Evolutionary conservation across 2,329 filamentous ascomycete species (phyloP).

Genomic region (Colletotrichum liriopes): DNA sequence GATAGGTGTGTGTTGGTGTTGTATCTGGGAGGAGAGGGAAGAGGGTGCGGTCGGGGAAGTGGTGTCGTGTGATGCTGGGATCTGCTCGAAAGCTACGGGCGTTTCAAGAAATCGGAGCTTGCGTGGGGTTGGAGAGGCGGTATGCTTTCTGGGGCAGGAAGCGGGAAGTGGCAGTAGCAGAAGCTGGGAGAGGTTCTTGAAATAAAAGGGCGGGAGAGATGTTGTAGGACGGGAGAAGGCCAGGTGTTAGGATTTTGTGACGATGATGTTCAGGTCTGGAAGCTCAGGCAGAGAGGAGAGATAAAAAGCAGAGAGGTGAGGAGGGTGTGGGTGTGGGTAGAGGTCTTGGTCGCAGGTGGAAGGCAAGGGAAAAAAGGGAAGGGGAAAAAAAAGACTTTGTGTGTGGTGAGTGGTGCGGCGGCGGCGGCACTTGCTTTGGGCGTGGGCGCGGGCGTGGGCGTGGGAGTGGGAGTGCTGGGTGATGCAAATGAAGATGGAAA

Average conservation of each 20-base stretch:
- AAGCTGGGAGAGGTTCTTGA: constrained; percentile 5
- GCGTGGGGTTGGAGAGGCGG: constrained; percentile 12
- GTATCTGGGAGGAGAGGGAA: constrained; percentile 45
- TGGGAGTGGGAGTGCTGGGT: constrained; percentile 8
- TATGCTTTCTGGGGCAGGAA: constrained; percentile 6
- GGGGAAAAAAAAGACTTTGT: constrained; percentile 28
- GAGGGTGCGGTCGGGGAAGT: constrained; percentile 16
- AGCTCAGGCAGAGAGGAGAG: constrained; percentile 29
- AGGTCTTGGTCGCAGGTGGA: constrained; percentile 18
- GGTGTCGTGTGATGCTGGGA: constrained; percentile 41
- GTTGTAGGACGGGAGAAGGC: constrained; percentile 19
- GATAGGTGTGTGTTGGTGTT: constrained; percentile 32
- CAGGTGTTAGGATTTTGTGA: constrained; percentile 37
- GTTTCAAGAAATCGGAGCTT: constrained; percentile 39
- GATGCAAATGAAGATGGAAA: constrained; percentile 44
- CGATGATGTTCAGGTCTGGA: constrained; percentile 20
- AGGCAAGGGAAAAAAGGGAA: constrained; percentile 28
- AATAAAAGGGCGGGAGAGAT: constrained; percentile 17
- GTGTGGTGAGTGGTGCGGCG: constrained; percentile 25
- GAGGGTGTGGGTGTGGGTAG: constrained; percentile 25
- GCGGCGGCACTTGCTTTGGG: constrained; percentile 4
- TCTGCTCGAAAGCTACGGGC: constrained; percentile 34
- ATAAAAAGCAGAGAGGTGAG: constrained; percentile 28
- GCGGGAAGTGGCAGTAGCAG: not conserved
- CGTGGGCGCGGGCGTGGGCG: not conserved